Conservation (phyloP, 176 grass and related monocot species). For the Zizania latifolia region DNA sequence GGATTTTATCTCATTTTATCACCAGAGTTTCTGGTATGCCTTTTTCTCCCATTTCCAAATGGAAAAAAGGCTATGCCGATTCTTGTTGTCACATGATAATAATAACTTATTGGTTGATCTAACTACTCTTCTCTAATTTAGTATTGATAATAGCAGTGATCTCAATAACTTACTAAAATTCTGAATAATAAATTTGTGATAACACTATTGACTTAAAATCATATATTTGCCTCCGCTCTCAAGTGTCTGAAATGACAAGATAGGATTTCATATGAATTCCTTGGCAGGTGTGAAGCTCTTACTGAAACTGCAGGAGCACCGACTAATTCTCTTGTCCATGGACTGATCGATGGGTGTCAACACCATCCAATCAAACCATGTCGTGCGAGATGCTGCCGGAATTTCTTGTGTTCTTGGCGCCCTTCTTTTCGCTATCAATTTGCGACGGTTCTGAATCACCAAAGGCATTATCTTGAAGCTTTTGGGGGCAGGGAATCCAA, state of each 20-base stretch:
- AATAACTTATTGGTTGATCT: no score
- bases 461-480: slow-evolving; percentile 14
- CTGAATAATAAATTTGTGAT: no score
- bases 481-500: slow-evolving; percentile 23
- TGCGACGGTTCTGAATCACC: slow-evolving; percentile 19
- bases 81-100: no score
- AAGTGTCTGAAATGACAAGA: slow-evolving; percentile 3
- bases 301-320: background rate
- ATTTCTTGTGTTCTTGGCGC: slow-evolving; percentile 23
- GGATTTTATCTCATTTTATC: slow-evolving; percentile 29
- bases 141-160: no score
- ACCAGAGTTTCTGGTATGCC: slow-evolving; percentile 23
- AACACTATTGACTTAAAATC: no score
- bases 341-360: slow-evolving; percentile 10
- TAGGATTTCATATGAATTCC: slow-evolving; percentile 2
- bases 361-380: slow-evolving; percentile 26
- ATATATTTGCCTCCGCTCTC: no score
- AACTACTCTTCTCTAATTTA: no score
- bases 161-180: no score
- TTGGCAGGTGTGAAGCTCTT: background rate
- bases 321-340: background rate
- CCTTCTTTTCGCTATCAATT: slow-evolving; percentile 30
- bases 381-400: background rate
- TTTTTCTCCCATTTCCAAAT: background rate
- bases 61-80: no score